phyloP scores from a whole-genome alignment of 257 asterid species.

The Schizonepeta tenuifolia region DNA sequence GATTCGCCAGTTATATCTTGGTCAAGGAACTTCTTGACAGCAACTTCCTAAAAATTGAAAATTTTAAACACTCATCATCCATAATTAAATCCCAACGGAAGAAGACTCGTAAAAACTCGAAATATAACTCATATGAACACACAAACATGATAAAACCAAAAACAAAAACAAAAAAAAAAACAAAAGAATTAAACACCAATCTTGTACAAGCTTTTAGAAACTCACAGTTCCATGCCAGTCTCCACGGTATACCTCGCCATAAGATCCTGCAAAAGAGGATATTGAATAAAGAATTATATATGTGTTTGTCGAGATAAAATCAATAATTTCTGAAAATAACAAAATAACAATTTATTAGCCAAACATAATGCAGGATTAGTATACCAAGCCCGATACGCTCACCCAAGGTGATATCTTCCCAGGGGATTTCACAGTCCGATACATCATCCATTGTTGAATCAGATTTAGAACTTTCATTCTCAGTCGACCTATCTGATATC shows the following conservation, averaged over 20 bases:
- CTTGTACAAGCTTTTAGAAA: slow-evolving; percentile 35
- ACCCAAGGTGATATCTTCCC: slow-evolving; percentile 95
- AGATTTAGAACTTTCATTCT: slow-evolving; percentile 75
- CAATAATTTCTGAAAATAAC: slow-evolving; percentile 30
- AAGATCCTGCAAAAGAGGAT: slow-evolving; percentile 70
- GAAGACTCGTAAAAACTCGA: background rate
- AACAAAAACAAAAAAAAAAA: no score
- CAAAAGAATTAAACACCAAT: slow-evolving; percentile 6
- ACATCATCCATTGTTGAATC: slow-evolving; percentile 85
- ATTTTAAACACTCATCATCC: slow-evolving; percentile 29
- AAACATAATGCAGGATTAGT: slow-evolving; percentile 44
- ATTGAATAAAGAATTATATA: slow-evolving; percentile 23
- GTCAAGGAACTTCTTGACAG: slow-evolving; percentile 92
- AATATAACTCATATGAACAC: no score
- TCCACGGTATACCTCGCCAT: slow-evolving; percentile 96
- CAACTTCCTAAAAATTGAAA: slow-evolving; percentile 78
- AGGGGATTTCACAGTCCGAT: slow-evolving; percentile 93
- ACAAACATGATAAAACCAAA: no score
- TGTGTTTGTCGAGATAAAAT: slow-evolving; percentile 17
- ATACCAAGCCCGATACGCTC: slow-evolving; percentile 99
- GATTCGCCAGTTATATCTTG: slow-evolving; percentile 89
- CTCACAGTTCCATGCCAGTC: slow-evolving; percentile 99
- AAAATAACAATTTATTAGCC: slow-evolving; percentile 31
- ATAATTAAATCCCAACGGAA: slow-evolving; percentile 30
- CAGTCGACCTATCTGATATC: slow-evolving; percentile 80